Conservation (phyloP, 2,329 filamentous ascomycete species). For the Didymosphaeria variabile region DNA sequence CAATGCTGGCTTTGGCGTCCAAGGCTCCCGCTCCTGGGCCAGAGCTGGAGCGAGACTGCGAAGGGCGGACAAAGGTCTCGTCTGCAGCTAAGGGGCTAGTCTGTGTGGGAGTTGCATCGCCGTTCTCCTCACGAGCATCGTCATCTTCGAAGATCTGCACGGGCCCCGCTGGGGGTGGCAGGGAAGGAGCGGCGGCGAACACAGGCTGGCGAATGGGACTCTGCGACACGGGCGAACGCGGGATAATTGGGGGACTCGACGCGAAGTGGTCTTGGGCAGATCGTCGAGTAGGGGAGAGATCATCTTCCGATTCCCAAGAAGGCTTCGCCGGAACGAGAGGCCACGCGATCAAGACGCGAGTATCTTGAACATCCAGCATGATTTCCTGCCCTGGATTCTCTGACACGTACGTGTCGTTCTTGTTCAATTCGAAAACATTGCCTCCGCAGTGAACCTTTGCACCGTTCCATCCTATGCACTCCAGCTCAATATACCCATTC, state of each 20-base stretch:
- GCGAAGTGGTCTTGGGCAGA: constrained; percentile 56
- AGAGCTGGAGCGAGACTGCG: constrained; percentile 32
- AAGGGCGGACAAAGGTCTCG: constrained; percentile 42
- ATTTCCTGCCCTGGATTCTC: constrained; percentile 89
- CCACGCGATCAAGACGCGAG: constrained; percentile 89
- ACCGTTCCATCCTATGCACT: constrained; percentile 96
- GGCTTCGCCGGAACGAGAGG: constrained; percentile 69
- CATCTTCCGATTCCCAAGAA: constrained; percentile 66
- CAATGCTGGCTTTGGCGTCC: constrained; percentile 36
- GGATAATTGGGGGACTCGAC: constrained; percentile 70
- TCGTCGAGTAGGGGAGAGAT: constrained; percentile 54
- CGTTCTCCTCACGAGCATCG: constrained; percentile 27
- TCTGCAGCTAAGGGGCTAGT: constrained; percentile 36
- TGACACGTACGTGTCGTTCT: constrained; percentile 89
- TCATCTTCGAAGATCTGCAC: constrained; percentile 50
- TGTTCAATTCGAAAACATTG: constrained; percentile 82
- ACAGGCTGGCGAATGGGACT: constrained; percentile 63
- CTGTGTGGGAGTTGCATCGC: constrained; percentile 23
- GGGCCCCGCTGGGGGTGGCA: constrained; percentile 28
- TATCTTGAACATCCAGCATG: constrained; percentile 94
- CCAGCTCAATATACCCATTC: constrained; percentile 82
- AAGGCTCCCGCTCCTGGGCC: constrained; percentile 27
- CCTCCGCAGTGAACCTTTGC: constrained; percentile 92
- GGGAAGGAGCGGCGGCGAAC: constrained; percentile 50
- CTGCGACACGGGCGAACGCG: constrained; percentile 81